A percentile compares a stretch with the other conserved stretches of the same genome.
These are phyloP conservation scores for Takashimella koratensis DNA, from an alignment of 1,284 basidiomycete genomes.

Conservation along the genomic window DNA sequence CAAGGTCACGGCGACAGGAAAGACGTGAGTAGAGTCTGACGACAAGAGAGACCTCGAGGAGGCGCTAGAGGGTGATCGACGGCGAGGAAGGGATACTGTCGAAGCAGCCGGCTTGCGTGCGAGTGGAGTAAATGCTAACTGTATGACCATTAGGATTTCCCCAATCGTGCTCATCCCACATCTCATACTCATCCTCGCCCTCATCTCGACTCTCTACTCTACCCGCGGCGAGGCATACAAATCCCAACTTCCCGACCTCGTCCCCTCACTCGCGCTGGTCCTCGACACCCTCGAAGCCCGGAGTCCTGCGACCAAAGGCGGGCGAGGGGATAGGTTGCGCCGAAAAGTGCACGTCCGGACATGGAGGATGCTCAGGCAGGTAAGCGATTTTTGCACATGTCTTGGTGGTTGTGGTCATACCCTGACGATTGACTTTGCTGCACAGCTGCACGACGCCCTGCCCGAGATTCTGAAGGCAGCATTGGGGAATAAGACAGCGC, in stretches of 20 bases:
- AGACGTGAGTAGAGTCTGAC: constrained; percentile 7
- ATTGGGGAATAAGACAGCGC: constrained; percentile 23
- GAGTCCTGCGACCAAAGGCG: neutral
- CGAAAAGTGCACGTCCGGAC: constrained; percentile 35
- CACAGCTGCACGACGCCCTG: constrained; percentile 23
- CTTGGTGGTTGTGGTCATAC: neutral
- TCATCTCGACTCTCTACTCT: constrained; percentile 29
- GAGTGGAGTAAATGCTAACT: no score
- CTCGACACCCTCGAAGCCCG: constrained; percentile 35
- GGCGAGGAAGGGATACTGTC: no score
- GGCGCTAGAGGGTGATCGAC: no score
- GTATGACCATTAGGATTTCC: constrained; percentile 20
- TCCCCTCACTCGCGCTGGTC: constrained; percentile 33
- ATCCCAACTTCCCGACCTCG: constrained; percentile 31
- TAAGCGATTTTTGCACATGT: constrained; percentile 8
- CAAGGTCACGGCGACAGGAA: constrained; percentile 20
- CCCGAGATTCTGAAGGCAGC: constrained; percentile 32
- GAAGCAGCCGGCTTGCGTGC: no score
- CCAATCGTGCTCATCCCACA: constrained; percentile 32
- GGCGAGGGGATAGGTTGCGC: constrained; percentile 19
- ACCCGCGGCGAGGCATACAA: constrained; percentile 23
- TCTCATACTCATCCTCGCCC: constrained; percentile 29
- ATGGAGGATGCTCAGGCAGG: constrained; percentile 35
- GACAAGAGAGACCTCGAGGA: neutral
- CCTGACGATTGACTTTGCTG: neutral